These are phyloP conservation scores for Candida labiduridarum DNA, from an alignment of 1,139 yeast genomes.

Conservation along the genomic window DNA sequence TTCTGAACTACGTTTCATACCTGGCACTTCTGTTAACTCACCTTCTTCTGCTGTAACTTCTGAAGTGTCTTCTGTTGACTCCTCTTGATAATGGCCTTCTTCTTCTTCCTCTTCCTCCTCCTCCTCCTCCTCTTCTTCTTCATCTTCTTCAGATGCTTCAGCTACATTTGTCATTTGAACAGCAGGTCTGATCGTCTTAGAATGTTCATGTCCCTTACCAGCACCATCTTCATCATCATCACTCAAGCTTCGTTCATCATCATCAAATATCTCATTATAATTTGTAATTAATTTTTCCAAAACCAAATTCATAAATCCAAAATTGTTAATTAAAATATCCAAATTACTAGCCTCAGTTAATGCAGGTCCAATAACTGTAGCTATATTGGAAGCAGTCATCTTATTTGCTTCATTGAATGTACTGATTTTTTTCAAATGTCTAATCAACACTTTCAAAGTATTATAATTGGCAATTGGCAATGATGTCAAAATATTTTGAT, in stretches of 20 bases:
- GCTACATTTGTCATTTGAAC: neutral
- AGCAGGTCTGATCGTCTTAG: too few relatives aligned
- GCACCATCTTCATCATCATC: neutral
- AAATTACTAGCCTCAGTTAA: conserved; percentile 59
- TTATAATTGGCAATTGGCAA: conserved; percentile 70
- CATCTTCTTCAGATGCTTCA: neutral
- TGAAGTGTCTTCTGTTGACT: conserved; percentile 1
- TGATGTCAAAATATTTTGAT: conserved; percentile 46
- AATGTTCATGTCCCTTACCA: neutral
- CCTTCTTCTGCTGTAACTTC: conserved; percentile 2
- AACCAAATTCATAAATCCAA: conserved; percentile 58
- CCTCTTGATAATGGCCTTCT: neutral
- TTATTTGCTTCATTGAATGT: conserved; percentile 62
- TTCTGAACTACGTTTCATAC: neutral
- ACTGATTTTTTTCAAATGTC: conserved; percentile 68
- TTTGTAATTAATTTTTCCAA: conserved; percentile 53
- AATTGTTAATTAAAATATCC: conserved; percentile 49
- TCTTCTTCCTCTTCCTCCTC: neutral
- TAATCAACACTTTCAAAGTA: conserved; percentile 64
- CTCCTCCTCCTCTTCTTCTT: neutral
- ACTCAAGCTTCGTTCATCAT: neutral
- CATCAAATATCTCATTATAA: conserved; percentile 38
- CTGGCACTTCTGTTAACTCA: neutral
- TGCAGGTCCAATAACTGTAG: conserved; percentile 73
- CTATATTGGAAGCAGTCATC: conserved; percentile 80